Conservation (phyloP, 2,329 filamentous ascomycete species). For the Talaromyces sp. region DNA sequence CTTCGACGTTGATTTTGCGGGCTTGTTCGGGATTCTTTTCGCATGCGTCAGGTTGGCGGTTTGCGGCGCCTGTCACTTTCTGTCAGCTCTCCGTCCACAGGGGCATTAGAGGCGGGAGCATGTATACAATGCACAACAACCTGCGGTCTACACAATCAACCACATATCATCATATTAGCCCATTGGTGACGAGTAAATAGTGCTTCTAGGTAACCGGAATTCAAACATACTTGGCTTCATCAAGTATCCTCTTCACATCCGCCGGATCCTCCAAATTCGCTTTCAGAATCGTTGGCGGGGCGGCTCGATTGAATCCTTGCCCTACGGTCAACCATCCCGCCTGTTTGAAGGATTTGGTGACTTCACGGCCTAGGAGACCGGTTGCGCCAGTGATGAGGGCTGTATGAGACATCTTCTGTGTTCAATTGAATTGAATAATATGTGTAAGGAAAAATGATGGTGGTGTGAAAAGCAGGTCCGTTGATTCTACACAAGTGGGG, state of each 20-base stretch:
- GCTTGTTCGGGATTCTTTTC: slow-evolving; percentile 75
- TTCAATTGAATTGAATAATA: not conserved
- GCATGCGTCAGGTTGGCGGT: slow-evolving; percentile 83
- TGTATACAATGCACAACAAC: slow-evolving; percentile 76
- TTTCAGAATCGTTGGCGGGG: slow-evolving; percentile 64
- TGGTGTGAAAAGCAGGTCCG: not conserved
- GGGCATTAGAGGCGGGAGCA: not conserved
- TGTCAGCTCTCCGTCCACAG: not conserved
- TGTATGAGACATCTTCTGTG: slow-evolving; percentile 43
- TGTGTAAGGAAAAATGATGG: not conserved
- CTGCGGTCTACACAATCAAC: slow-evolving; percentile 54
- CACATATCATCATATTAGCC: not conserved
- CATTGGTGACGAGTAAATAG: not conserved
- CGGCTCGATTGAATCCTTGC: slow-evolving; percentile 70
- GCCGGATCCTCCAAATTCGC: slow-evolving; percentile 49
- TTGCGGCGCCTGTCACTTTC: slow-evolving; percentile 66
- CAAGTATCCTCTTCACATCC: slow-evolving; percentile 48
- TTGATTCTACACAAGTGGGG: slow-evolving; percentile 7
- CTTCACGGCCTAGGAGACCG: slow-evolving; percentile 76
- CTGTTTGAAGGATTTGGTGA: slow-evolving; percentile 66
- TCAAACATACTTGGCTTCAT: slow-evolving; percentile 49
- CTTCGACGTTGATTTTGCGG: slow-evolving; percentile 68
- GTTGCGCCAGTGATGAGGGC: slow-evolving; percentile 81
- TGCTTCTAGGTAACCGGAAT: not conserved
- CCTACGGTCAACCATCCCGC: slow-evolving; percentile 68